These are phyloP conservation scores for Amaranthus hypochondriacus DNA, from an alignment of 148 eudicot genomes.

Conservation along the genomic window DNA sequence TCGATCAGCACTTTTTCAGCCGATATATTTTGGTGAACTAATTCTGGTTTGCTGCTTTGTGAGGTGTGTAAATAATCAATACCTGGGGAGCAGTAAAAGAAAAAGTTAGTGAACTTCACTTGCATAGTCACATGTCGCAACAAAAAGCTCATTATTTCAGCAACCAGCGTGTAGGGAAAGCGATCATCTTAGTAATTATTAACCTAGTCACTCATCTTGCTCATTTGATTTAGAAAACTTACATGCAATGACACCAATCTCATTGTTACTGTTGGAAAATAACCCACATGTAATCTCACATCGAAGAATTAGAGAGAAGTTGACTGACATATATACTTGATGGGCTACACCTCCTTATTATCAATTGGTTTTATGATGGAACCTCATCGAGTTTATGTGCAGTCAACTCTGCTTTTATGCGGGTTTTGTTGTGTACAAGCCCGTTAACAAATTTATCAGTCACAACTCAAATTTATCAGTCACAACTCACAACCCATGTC, in stretches of 20 bases:
- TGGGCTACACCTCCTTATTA: no score
- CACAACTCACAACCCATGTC: background rate
- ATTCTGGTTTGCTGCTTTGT: slow-evolving; percentile 55
- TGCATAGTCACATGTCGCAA: background rate
- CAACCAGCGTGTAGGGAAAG: no score
- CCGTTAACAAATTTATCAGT: background rate
- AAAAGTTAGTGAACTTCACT: slow-evolving; percentile 1
- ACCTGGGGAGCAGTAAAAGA: slow-evolving; percentile 37
- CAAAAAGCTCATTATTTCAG: no score
- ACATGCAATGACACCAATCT: background rate
- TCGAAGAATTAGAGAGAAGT: no score
- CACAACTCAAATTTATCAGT: background rate
- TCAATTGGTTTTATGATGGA: no score
- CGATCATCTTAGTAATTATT: background rate
- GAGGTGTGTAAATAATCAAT: slow-evolving; percentile 61
- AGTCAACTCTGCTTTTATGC: no score
- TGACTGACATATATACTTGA: no score
- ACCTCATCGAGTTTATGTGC: no score
- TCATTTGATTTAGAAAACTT: background rate
- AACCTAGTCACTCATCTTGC: background rate
- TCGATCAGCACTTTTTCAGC: slow-evolving; percentile 87
- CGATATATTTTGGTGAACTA: slow-evolving; percentile 84
- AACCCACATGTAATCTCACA: no score
- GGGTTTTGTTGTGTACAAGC: no score
- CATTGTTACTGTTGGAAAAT: no score